phyloP scores from a whole-genome alignment of 257 asterid species.

The Solanum tacnaense region DNA sequence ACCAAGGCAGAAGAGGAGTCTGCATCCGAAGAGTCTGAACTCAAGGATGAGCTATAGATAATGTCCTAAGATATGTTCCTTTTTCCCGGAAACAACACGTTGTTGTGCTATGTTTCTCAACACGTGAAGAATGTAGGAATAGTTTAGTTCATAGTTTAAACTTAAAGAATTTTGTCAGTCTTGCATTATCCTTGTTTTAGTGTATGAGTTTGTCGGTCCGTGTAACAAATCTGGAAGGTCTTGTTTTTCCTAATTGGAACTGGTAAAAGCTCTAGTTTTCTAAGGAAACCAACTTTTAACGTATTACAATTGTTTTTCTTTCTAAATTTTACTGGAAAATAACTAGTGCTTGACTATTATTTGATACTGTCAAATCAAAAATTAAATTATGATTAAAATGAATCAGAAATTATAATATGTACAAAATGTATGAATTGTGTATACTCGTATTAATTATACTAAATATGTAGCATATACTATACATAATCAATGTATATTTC shows the following conservation, averaged over 20 bases:
- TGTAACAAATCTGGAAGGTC: background rate
- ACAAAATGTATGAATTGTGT: background rate
- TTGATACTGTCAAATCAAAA: background rate
- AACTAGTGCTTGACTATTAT: background rate
- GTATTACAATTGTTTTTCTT: background rate
- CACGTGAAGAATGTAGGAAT: background rate
- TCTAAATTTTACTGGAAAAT: background rate
- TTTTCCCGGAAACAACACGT: background rate
- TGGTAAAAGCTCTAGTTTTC: background rate
- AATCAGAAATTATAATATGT: too few species aligned
- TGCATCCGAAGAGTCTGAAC: conserved; percentile 16
- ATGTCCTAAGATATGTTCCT: background rate
- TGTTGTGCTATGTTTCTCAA: background rate
- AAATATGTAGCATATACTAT: background rate
- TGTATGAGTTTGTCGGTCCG: background rate
- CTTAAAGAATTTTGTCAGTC: background rate
- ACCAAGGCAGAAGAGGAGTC: conserved; percentile 30
- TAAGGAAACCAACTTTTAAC: background rate
- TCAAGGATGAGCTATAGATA: conserved; percentile 69
- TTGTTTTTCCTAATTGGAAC: background rate
- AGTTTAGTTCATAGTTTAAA: background rate
- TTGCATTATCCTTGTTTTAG: background rate
- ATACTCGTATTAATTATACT: background rate
- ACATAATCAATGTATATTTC: too few species aligned
- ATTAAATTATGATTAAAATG: too few species aligned